Conservation (phyloP, 2,329 filamentous ascomycete species). For the Emmonsiellopsis sp. region DNA sequence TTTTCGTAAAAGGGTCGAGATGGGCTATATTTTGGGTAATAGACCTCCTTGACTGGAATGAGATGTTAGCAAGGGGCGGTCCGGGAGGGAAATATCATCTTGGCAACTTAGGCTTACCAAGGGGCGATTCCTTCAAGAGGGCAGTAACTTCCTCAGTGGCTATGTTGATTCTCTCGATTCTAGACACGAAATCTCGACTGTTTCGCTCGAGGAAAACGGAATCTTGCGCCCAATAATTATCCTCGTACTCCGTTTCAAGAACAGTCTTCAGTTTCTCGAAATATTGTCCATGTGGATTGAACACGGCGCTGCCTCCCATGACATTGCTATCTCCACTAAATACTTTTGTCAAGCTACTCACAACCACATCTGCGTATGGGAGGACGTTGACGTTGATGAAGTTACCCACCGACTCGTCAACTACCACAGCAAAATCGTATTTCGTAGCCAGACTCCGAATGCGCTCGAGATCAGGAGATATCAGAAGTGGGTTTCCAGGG, state of each 20-base stretch:
- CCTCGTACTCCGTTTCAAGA: slow-evolving; percentile 62
- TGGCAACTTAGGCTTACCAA: slow-evolving; percentile 28
- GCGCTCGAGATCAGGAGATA: slow-evolving; percentile 72
- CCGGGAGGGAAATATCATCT: neutral
- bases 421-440: slow-evolving; percentile 80
- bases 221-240: slow-evolving; percentile 92
- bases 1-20: slow-evolving; percentile 67
- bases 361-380: slow-evolving; percentile 79
- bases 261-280: slow-evolving; percentile 60
- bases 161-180: slow-evolving; percentile 73
- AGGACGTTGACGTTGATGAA: slow-evolving; percentile 94
- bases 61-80: neutral
- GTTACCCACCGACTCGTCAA: slow-evolving; percentile 95
- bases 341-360: slow-evolving; percentile 91
- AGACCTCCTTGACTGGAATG: slow-evolving; percentile 60
- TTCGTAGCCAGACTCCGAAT: slow-evolving; percentile 70
- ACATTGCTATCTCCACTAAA: slow-evolving; percentile 98
- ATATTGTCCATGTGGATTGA: slow-evolving; percentile 59
- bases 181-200: slow-evolving; percentile 76
- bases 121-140: slow-evolving; percentile 51
- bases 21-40: slow-evolving; percentile 74
- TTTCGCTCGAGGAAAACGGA: slow-evolving; percentile 92
- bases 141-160: slow-evolving; percentile 79
- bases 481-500: slow-evolving; percentile 81
- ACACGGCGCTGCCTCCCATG: slow-evolving; percentile 72